phyloP scores from a whole-genome alignment of 768 basidiomycete genomes.

The Tulasnella sp. region DNA sequence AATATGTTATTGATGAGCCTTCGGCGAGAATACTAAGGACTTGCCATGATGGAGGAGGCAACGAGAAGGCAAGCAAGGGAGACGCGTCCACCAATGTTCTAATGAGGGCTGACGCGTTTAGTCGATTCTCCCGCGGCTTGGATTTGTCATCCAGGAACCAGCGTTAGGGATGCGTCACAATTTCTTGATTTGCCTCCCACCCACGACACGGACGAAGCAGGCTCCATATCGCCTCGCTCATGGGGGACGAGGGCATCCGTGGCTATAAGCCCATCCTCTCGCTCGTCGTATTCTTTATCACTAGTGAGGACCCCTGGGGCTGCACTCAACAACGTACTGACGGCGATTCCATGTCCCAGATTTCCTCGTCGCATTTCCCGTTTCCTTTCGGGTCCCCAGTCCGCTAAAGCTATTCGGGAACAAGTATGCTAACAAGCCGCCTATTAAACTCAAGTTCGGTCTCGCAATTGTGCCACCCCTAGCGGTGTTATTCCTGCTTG shows the following conservation, averaged over 20 bases:
- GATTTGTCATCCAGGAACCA: not conserved
- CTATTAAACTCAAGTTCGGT: slow-evolving; percentile 32
- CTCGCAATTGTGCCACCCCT: slow-evolving; percentile 38
- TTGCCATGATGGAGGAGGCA: not conserved
- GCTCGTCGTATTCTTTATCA: slow-evolving; percentile 38
- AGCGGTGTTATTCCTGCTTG: slow-evolving; percentile 42
- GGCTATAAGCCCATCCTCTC: slow-evolving; percentile 36
- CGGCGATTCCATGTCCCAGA: slow-evolving; percentile 30
- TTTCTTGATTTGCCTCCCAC: not conserved
- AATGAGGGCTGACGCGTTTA: not conserved
- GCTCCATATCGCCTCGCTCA: not conserved
- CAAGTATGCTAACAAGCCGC: slow-evolving; percentile 16
- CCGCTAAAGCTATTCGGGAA: slow-evolving; percentile 30
- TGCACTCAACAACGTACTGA: not conserved
- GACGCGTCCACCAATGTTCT: not conserved
- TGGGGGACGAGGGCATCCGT: slow-evolving; percentile 6
- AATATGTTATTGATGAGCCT: not conserved
- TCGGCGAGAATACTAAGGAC: not conserved
- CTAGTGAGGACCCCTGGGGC: slow-evolving; percentile 35
- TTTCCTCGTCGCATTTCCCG: slow-evolving; percentile 36
- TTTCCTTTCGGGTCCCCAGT: slow-evolving; percentile 37
- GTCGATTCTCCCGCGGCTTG: not conserved
- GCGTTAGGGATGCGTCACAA: not conserved
- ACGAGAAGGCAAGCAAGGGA: not conserved
- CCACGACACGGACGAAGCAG: not conserved